Evolutionary conservation across 441 rosid genomes (phyloP).

Genomic region (Populus tomentosa): DNA sequence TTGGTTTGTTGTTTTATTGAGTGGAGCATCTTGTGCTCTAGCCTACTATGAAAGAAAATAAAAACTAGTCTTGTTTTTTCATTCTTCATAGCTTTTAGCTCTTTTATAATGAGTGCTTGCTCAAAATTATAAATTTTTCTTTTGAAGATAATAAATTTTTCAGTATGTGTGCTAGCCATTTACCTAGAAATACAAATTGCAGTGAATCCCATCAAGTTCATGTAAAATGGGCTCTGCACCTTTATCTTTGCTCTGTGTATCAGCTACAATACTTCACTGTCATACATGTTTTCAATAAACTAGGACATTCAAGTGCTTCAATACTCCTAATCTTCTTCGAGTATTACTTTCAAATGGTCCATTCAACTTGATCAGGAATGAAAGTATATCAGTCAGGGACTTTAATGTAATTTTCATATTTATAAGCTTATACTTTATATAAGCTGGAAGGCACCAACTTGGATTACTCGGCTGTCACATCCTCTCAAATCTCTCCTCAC

Average conservation of each 20-base stretch:
- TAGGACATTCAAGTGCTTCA: neutral
- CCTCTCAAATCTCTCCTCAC: neutral
- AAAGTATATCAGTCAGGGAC: neutral
- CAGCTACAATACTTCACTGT: neutral
- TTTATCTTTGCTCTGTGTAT: neutral
- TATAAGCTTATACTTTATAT: neutral
- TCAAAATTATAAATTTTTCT: neutral
- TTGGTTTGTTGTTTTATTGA: neutral
- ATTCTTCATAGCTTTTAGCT: neutral
- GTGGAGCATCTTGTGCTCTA: neutral
- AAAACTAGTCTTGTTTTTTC: neutral
- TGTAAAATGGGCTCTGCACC: neutral
- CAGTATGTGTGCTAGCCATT: neutral
- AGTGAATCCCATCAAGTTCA: neutral
- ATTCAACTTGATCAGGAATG: neutral
- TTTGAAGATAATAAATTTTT: neutral
- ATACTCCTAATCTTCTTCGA: neutral
- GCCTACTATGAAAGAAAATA: neutral
- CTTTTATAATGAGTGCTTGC: neutral
- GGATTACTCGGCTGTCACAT: neutral
- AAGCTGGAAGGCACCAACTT: neutral
- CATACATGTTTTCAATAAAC: neutral
- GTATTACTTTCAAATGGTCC: neutral
- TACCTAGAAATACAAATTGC: neutral
- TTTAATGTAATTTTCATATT: neutral